These are phyloP conservation scores for Hyaloscypha finlandica DNA, from an alignment of 495 filamentous ascomycete species.

Conservation along the genomic window DNA sequence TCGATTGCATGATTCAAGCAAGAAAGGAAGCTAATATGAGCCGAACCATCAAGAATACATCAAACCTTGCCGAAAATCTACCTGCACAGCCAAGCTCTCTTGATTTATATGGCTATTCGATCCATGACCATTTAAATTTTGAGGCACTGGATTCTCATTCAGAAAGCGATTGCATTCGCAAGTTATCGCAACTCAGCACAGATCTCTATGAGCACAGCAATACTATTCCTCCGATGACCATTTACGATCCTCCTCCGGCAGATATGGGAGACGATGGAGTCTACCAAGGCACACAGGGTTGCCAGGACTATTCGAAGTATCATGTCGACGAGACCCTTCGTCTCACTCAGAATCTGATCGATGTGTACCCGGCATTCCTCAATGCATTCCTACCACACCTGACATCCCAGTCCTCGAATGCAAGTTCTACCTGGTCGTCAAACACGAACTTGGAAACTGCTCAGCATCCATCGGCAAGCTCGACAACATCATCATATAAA, in stretches of 20 bases:
- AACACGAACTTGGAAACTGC: not conserved
- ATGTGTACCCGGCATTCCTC: slow-evolving; percentile 34
- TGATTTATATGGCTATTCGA: not conserved
- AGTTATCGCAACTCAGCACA: slow-evolving; percentile 22
- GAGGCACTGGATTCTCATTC: not conserved
- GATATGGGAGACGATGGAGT: not conserved
- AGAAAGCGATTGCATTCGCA: slow-evolving; percentile 7
- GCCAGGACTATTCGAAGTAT: slow-evolving; percentile 5
- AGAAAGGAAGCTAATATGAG: not conserved
- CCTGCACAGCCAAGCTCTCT: not conserved
- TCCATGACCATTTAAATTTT: not conserved
- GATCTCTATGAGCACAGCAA: slow-evolving; percentile 20
- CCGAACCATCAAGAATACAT: not conserved
- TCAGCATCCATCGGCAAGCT: not conserved
- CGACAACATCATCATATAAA: slow-evolving; percentile 1
- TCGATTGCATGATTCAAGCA: not conserved
- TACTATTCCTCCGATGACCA: slow-evolving; percentile 18
- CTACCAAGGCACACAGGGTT: not conserved
- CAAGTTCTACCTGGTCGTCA: slow-evolving; percentile 16
- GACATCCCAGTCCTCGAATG: slow-evolving; percentile 28
- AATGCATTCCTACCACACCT: slow-evolving; percentile 22
- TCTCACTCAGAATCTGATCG: slow-evolving; percentile 36
- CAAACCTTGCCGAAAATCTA: not conserved
- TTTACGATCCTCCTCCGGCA: slow-evolving; percentile 9
- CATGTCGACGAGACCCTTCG: slow-evolving; percentile 27